Evolutionary conservation across 345 rosid genomes (phyloP).

Genomic region (Gossypium thurberi): DNA sequence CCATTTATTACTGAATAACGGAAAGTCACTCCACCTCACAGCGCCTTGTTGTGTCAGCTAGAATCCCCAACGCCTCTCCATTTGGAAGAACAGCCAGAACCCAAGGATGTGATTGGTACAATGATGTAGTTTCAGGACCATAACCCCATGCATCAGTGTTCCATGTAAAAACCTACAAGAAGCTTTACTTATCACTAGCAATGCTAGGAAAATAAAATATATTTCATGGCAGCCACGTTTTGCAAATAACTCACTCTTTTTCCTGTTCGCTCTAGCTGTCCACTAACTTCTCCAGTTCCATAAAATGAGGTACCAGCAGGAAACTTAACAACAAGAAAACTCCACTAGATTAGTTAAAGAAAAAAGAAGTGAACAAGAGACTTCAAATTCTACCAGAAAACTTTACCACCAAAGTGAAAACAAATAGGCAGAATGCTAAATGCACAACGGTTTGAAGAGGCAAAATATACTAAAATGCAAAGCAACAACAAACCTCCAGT

Average conservation of each 20-base stretch:
- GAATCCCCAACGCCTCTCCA: constrained; percentile 83
- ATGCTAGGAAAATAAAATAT: background rate
- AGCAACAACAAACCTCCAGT: constrained; percentile 41
- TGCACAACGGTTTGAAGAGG: background rate
- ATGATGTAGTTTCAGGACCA: constrained; percentile 76
- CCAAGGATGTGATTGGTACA: constrained; percentile 99
- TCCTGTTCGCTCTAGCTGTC: constrained; percentile 87
- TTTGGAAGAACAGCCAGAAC: constrained; percentile 73
- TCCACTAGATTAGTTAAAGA: constrained; percentile 2
- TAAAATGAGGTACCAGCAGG: constrained; percentile 76
- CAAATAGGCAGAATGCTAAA: background rate
- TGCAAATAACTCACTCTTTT: constrained; percentile 50
- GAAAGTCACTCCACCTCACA: constrained; percentile 60
- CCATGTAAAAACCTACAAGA: constrained; percentile 76
- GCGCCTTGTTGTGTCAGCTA: constrained; percentile 78
- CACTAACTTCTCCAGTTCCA: constrained; percentile 97
- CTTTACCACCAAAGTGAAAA: background rate
- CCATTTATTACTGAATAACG: background rate
- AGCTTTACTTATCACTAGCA: background rate
- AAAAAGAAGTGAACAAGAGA: background rate
- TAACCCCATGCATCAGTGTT: constrained; percentile 85
- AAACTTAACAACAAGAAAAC: constrained; percentile 40
- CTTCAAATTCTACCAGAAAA: background rate
- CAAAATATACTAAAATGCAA: background rate
- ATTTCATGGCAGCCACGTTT: background rate